Evolutionary conservation across 306 rosid genomes (phyloP), one percentile per base, ranked within the genome.

Genomic region (Comarum palustre): DNA sequence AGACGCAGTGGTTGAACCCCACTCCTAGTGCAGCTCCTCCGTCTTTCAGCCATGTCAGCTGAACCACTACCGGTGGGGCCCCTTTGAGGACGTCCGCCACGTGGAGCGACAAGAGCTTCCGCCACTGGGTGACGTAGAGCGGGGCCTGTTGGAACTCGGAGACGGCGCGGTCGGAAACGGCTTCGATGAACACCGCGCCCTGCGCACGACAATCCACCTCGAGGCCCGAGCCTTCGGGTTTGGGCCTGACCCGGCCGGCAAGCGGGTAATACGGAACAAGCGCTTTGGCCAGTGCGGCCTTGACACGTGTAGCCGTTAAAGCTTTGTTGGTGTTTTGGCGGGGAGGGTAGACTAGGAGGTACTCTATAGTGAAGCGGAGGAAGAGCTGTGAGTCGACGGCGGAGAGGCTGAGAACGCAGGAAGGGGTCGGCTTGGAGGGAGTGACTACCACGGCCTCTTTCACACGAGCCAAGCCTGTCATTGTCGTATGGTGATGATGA

Each of bases 321-420:
- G 10, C 22, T 1, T 19, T 83, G 78, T 90, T 84, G 3, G 71
- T 36, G 51, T 55, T 70, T 6, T 85, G 79, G 8, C 29, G 16
- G 27, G 88, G 82, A 32, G n/a, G 60, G 83, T 86, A 93, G 13
- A 90, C 31, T 0, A 90, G 19, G 63, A 93, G 94, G 70, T 90
- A 93, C 72, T 93, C 98, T 1, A 90, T 83, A 6, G 90, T 87
- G 86, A 93, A 93, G 29, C 97, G 97, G 29, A 93, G 90, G 77
- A 93, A 93, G 80, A 85, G 96, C 55, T 93, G 98, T 1, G 97
- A 93, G 52, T 93, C 98, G 4, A 93, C 31, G 25, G 97, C 73
- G 0, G 98, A 93, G 52, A 93, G 97, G 2, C 75, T 1, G 32
- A 93, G 88, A 6, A 85, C 75, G 52, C 75, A 66, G n/a, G 51